Evolutionary conservation across 2,329 filamentous ascomycete species (phyloP).

Genomic region (Aspergillus texensis): DNA sequence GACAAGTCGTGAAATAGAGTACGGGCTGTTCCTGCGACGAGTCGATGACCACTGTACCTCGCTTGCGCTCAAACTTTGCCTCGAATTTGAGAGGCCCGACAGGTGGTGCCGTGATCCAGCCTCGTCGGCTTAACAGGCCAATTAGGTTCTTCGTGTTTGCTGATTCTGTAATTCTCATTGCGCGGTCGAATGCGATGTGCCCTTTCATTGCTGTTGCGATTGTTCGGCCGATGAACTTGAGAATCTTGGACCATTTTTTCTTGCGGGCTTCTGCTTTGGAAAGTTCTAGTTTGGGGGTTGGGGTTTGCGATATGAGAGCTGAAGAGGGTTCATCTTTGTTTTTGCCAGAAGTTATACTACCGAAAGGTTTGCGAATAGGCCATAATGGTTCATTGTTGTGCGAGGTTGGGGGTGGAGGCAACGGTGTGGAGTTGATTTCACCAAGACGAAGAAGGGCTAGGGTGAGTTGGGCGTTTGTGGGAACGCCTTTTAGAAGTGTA

Average conservation of each 20-base stretch:
- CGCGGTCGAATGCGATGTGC: slow-evolving; percentile 70
- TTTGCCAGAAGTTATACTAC: slow-evolving; percentile 53
- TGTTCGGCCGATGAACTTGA: slow-evolving; percentile 69
- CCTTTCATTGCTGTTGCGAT: slow-evolving; percentile 73
- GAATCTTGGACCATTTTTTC: slow-evolving; percentile 45
- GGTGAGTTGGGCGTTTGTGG: slow-evolving; percentile 83
- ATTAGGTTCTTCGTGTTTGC: slow-evolving; percentile 70
- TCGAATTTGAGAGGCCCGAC: slow-evolving; percentile 78
- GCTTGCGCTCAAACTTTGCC: slow-evolving; percentile 68
- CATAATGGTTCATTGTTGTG: slow-evolving; percentile 34
- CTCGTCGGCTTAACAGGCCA: slow-evolving; percentile 64
- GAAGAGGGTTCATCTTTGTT: slow-evolving; percentile 43
- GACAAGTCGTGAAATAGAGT: slow-evolving; percentile 62
- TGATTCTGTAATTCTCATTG: slow-evolving; percentile 66
- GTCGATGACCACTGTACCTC: slow-evolving; percentile 70
- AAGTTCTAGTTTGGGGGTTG: not conserved
- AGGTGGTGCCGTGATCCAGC: slow-evolving; percentile 39
- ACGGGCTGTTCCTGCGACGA: slow-evolving; percentile 38
- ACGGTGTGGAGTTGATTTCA: slow-evolving; percentile 76
- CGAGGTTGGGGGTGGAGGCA: slow-evolving; percentile 64
- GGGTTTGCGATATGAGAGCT: not conserved
- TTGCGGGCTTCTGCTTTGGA: slow-evolving; percentile 11
- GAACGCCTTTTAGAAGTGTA: slow-evolving; percentile 76
- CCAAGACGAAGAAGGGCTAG: slow-evolving; percentile 80
- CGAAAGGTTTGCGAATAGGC: slow-evolving; percentile 50